phyloP scores from a whole-genome alignment of 345 rosid genomes.

The Cardiospermum halicacabum region DNA sequence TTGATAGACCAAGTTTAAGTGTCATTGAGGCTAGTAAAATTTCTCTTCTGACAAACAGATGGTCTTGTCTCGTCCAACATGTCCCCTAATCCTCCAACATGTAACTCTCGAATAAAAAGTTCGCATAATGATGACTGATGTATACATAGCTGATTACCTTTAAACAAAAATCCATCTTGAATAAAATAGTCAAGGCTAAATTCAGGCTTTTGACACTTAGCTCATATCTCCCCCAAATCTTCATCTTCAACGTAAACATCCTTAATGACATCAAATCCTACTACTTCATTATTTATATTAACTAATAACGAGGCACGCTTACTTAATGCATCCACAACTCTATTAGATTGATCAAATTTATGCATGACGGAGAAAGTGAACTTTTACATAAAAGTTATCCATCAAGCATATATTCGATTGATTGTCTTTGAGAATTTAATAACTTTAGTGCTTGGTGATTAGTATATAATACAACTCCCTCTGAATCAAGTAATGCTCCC shows the following conservation, averaged over 20 bases:
- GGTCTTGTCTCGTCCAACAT: background rate
- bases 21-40: too few species aligned
- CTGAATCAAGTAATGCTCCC: background rate
- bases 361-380: background rate
- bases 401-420: background rate
- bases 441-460: slow-evolving; percentile 7
- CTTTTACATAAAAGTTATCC: background rate
- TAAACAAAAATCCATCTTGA: background rate
- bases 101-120: background rate
- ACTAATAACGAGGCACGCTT: background rate
- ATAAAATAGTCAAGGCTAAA: background rate
- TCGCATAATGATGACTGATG: background rate
- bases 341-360: background rate
- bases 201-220: too few species aligned
- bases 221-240: too few species aligned
- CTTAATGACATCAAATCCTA: background rate
- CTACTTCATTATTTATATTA: background rate
- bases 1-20: too few species aligned
- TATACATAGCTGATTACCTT: background rate
- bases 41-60: too few species aligned
- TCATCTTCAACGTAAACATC: background rate
- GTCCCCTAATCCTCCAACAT: background rate
- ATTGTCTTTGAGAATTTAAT: background rate
- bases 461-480: background rate
- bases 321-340: background rate